These are phyloP conservation scores for Eimeria maxima DNA, from an alignment of 169 alveolate genomes.

Conservation along the genomic window DNA sequence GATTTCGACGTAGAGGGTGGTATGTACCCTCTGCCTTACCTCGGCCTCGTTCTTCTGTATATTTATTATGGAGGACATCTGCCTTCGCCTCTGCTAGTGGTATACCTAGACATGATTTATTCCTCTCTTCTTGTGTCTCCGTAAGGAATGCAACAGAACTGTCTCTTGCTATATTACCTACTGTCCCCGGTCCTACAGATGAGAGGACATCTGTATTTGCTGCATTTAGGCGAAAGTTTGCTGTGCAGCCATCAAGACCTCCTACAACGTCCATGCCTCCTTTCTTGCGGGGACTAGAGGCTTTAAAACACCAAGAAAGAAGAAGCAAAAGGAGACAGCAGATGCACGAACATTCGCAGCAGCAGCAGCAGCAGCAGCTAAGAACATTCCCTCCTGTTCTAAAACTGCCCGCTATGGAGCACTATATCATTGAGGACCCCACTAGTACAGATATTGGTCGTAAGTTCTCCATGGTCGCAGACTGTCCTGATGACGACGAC, in stretches of 20 bases:
- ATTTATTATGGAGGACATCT: constrained; percentile 66
- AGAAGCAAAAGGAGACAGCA: constrained; percentile 3
- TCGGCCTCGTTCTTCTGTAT: constrained; percentile 55
- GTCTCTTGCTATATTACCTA: constrained; percentile 29
- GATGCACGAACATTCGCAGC: not conserved
- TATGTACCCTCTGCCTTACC: constrained; percentile 52
- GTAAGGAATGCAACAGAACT: constrained; percentile 31
- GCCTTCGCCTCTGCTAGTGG: constrained; percentile 38
- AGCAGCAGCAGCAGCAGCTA: constrained; percentile 27
- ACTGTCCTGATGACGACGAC: constrained; percentile 51
- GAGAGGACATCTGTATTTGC: constrained; percentile 64
- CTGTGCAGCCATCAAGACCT: constrained; percentile 39
- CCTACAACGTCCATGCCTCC: constrained; percentile 68
- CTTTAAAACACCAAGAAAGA: not conserved
- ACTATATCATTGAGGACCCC: constrained; percentile 73
- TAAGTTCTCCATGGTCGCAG: constrained; percentile 73
- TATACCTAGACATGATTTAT: constrained; percentile 42
- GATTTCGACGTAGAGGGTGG: constrained; percentile 22
- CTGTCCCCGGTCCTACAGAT: constrained; percentile 76
- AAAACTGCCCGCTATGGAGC: constrained; percentile 77
- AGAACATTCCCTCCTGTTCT: constrained; percentile 62
- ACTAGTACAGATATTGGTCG: constrained; percentile 64
- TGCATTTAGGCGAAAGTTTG: constrained; percentile 55
- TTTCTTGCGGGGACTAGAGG: constrained; percentile 32
- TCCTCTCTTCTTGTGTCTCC: constrained; percentile 62